A percentile compares a stretch with the other conserved stretches of the same genome.
These are phyloP conservation scores for Tolypocladium pustulatum DNA, from an alignment of 2,329 filamentous ascomycete species.

Conservation along the genomic window DNA sequence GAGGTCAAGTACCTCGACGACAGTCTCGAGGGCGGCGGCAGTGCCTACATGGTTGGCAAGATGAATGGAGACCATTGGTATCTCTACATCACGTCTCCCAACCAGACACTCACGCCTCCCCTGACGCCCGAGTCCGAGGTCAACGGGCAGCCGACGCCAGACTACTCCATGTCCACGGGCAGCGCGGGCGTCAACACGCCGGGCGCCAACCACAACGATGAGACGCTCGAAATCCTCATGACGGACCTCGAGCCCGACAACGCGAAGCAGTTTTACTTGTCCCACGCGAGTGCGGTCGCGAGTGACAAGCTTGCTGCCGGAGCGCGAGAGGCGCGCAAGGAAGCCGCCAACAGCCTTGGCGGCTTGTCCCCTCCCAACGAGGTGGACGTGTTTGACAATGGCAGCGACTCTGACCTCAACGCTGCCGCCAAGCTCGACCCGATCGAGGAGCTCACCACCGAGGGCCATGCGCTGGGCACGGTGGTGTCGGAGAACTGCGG, in stretches of 20 bases:
- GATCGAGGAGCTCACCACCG: conserved; percentile 72
- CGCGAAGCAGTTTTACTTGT: conserved; percentile 60
- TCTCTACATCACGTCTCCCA: conserved; percentile 86
- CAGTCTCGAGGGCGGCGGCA: conserved; percentile 83
- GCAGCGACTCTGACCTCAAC: conserved; percentile 39
- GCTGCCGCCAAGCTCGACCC: conserved; percentile 41
- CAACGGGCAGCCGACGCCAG: conserved; percentile 22
- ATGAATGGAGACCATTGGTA: conserved; percentile 99
- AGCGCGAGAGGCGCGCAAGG: conserved; percentile 51
- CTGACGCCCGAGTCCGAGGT: conserved; percentile 55
- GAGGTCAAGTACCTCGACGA: conserved; percentile 89
- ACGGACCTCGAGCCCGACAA: conserved; percentile 59
- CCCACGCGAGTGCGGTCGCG: conserved; percentile 78
- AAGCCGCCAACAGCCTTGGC: conserved; percentile 48
- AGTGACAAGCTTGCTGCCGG: conserved; percentile 65
- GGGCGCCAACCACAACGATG: conserved; percentile 50
- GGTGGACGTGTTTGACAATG: conserved; percentile 76
- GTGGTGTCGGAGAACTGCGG: conserved; percentile 87
- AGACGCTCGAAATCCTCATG: conserved; percentile 68
- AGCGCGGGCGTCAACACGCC: conserved; percentile 25
- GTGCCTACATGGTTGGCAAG: conserved; percentile 98
- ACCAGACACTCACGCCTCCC: conserved; percentile 69
- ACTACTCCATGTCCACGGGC: conserved; percentile 43
- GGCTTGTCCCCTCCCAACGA: conserved; percentile 46
- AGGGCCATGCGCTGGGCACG: conserved; percentile 87